A percentile compares a stretch with the other conserved stretches of the same genome.
phyloP scores from a whole-genome alignment of 805 yeast species.

The Scheffersomyces amazonensis region DNA sequence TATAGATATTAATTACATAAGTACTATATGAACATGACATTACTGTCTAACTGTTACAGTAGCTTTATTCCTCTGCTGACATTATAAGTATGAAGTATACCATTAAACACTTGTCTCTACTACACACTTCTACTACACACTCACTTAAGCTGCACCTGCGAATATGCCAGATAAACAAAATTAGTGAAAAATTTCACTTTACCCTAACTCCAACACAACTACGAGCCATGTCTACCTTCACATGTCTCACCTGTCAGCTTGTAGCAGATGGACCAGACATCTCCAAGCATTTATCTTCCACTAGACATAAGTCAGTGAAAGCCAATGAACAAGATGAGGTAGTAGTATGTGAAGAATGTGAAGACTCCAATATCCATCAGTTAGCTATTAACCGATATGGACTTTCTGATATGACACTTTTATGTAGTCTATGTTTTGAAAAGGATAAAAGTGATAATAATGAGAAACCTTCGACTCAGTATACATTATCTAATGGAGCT shows the following conservation, averaged over 20 bases:
- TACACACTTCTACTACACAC: no score
- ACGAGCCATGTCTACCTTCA: slow-evolving; percentile 16
- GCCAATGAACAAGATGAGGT: slow-evolving; percentile 34
- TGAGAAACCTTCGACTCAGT: slow-evolving; percentile 48
- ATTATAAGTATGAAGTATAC: no score
- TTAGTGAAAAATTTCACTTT: no score
- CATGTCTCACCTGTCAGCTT: slow-evolving; percentile 47
- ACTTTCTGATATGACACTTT: slow-evolving; percentile 50
- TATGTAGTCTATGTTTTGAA: slow-evolving; percentile 45
- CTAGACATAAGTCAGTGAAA: slow-evolving; percentile 50
- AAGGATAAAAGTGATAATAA: slow-evolving; percentile 22
- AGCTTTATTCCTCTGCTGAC: no score
- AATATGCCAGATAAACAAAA: no score
- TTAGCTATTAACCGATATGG: slow-evolving; percentile 51
- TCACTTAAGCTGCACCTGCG: no score
- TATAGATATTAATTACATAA: no score
- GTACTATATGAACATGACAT: no score
- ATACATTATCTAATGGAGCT: slow-evolving; percentile 54
- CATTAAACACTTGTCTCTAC: no score
- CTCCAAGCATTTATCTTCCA: slow-evolving; percentile 49
- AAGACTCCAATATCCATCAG: slow-evolving; percentile 51
- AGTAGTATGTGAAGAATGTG: slow-evolving; percentile 56
- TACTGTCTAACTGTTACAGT: no score
- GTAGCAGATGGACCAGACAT: slow-evolving; percentile 34
- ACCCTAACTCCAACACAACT: no score